These are phyloP conservation scores for Diaporthe sp. DNA, from an alignment of 2,329 filamentous ascomycete genomes.

Conservation along the genomic window DNA sequence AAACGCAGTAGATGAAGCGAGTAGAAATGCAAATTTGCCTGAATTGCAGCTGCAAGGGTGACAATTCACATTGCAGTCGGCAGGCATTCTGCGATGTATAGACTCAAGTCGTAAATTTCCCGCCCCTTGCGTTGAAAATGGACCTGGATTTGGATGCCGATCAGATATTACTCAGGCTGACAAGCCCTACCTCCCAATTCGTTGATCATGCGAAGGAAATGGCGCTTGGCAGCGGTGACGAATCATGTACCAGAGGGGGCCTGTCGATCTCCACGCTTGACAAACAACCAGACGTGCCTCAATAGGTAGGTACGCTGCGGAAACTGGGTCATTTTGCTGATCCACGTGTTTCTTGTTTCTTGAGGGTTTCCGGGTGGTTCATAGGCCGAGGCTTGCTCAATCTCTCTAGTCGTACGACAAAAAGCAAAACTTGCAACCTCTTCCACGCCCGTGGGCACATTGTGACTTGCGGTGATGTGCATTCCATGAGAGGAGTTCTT, in stretches of 20 bases:
- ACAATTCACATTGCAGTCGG: no score
- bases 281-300: background rate
- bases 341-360: background rate
- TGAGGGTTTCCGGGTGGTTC: background rate
- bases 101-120: rapidly evolving
- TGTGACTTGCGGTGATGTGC: background rate
- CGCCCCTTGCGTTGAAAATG: background rate
- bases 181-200: background rate
- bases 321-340: background rate
- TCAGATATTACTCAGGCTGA: background rate
- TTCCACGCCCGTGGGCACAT: no score
- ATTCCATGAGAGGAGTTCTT: background rate
- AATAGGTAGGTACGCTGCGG: background rate
- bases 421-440: background rate
- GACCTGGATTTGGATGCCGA: background rate
- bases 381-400: background rate
- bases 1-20: background rate
- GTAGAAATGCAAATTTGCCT: background rate
- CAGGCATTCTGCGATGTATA: background rate
- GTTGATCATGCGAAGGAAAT: background rate
- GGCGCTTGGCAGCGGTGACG: background rate
- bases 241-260: background rate
- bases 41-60: no score
- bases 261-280: background rate
- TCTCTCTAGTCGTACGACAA: background rate